A percentile compares a stretch with the other conserved stretches of the same genome.
Evolutionary conservation across 2,329 filamentous ascomycete species (phyloP).

Genomic region (Seiridium unicorne): DNA sequence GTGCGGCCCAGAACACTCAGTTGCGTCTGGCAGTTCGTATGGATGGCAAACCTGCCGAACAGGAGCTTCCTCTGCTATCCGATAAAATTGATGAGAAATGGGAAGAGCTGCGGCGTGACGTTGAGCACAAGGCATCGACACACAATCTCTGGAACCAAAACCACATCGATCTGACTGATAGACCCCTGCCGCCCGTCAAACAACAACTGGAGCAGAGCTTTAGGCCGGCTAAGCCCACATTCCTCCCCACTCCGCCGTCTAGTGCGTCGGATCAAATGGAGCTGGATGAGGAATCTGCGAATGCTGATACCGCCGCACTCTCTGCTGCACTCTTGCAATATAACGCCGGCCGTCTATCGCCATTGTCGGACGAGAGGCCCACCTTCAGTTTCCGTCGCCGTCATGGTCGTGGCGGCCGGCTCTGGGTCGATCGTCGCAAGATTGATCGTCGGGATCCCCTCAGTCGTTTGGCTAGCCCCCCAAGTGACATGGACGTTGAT

Average conservation of each 20-base stretch:
- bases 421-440: conserved; percentile 80
- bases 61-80: conserved; percentile 71
- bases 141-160: conserved; percentile 90
- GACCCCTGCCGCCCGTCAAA: conserved; percentile 76
- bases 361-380: conserved; percentile 32
- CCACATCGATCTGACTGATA: conserved; percentile 83
- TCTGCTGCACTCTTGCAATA: conserved; percentile 40
- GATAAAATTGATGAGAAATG: conserved; percentile 80
- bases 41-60: conserved; percentile 69
- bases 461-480: conserved; percentile 19
- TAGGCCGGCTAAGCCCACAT: conserved; percentile 70
- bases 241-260: conserved; percentile 64
- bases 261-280: conserved; percentile 57
- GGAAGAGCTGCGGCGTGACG: conserved; percentile 75
- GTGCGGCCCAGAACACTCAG: conserved; percentile 60
- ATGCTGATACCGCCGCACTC: conserved; percentile 24
- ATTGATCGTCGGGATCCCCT: conserved; percentile 2
- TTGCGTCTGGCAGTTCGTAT: conserved; percentile 68
- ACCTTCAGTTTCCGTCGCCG: conserved; percentile 76
- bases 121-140: conserved; percentile 83
- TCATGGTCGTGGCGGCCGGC: conserved; percentile 77
- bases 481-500: conserved; percentile 23
- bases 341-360: conserved; percentile 17
- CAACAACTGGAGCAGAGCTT: conserved; percentile 65
- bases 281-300: conserved; percentile 37